These are phyloP conservation scores for Globisporangium orthogonon DNA, from an alignment of 352 stramenopile species.

Conservation along the genomic window DNA sequence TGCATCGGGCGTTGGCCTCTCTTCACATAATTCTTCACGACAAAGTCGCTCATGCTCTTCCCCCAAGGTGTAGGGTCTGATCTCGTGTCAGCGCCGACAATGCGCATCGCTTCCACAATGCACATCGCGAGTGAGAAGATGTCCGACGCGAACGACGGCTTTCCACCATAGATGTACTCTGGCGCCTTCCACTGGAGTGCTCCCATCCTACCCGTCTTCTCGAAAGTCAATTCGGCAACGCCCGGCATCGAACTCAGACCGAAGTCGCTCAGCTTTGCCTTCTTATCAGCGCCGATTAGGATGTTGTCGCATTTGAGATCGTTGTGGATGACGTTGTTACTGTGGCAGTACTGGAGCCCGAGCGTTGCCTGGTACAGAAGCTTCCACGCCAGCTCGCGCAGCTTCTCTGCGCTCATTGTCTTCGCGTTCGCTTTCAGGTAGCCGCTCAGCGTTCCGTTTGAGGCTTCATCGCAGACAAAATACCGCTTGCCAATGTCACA, in stretches of 20 bases:
- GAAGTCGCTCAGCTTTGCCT: conserved; percentile 34
- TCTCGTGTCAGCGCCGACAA: background rate
- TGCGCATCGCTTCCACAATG: conserved; percentile 1
- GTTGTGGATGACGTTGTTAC: conserved; percentile 59
- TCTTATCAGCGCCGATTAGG: conserved; percentile 42
- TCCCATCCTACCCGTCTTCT: conserved; percentile 18
- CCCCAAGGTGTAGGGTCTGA: background rate
- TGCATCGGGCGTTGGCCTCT: background rate
- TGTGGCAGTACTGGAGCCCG: conserved; percentile 53
- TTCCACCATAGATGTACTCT: conserved; percentile 15
- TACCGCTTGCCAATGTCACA: conserved; percentile 4
- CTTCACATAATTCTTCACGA: background rate
- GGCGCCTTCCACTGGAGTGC: conserved; percentile 27
- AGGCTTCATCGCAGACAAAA: conserved; percentile 30
- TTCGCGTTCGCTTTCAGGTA: conserved; percentile 9
- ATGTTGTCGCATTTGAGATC: conserved; percentile 87
- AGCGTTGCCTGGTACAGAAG: conserved; percentile 30
- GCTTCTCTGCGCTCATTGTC: conserved; percentile 4
- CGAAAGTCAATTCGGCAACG: conserved; percentile 13
- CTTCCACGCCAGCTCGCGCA: conserved; percentile 7
- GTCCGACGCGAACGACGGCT: conserved; percentile 5
- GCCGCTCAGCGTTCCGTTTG: conserved; percentile 23
- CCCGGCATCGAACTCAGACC: conserved; percentile 22
- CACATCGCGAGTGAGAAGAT: conserved; percentile 4
- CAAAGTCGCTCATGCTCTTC: background rate